Evolutionary conservation across 495 filamentous ascomycete genomes (phyloP).

Genomic region (Trichoderma parareesei): DNA sequence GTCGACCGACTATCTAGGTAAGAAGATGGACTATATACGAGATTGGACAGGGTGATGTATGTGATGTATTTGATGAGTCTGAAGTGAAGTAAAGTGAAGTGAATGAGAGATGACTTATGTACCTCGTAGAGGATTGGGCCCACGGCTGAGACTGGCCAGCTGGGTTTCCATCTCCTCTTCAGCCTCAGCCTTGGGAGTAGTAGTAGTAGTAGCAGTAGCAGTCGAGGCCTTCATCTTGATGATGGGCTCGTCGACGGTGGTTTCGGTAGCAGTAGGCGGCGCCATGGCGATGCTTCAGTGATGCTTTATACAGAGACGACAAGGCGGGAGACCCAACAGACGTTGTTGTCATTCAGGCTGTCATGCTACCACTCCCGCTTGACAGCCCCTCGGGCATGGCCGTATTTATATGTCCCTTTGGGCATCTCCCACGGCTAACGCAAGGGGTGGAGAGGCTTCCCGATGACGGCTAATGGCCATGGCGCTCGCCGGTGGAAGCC

Average conservation of each 20-base stretch:
- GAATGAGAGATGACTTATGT: not conserved
- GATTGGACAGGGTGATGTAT: too few species aligned
- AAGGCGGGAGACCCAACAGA: not conserved
- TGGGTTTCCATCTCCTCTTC: not conserved
- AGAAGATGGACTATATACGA: not conserved
- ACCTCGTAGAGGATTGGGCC: conserved; percentile 10
- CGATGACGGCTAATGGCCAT: not conserved
- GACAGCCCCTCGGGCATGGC: too few species aligned
- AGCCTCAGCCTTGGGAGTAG: too few species aligned
- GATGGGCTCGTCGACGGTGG: not conserved
- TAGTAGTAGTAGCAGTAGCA: too few species aligned
- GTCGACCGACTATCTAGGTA: not conserved
- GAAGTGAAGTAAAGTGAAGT: too few species aligned
- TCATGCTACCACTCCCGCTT: too few species aligned
- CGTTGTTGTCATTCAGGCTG: too few species aligned
- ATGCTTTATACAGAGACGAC: not conserved
- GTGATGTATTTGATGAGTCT: too few species aligned
- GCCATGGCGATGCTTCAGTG: not conserved
- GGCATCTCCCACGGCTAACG: not conserved
- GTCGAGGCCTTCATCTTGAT: not conserved
- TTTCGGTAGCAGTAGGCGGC: conserved; percentile 3
- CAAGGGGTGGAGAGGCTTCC: not conserved
- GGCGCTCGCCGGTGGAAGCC: not conserved
- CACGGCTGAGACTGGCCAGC: conserved; percentile 3
- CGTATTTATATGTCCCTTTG: too few species aligned